Evolutionary conservation across 148 eudicot genomes (phyloP).

Genomic region (Nepenthes gracilis): DNA sequence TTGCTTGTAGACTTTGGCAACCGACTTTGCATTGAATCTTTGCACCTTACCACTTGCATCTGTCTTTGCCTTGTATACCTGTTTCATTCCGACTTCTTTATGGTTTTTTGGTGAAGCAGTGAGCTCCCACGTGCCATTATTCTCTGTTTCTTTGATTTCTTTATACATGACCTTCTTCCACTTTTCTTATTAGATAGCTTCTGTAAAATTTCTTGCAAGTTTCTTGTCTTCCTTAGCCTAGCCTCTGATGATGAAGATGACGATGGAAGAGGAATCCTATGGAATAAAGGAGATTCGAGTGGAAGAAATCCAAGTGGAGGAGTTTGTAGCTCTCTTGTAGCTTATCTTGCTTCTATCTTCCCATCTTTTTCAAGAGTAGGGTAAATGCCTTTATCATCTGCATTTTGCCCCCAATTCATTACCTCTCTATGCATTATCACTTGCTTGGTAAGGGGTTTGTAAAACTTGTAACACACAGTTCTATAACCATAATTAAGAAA

Average conservation of each 20-base stretch:
- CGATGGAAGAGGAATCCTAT: neutral
- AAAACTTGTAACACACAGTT: neutral
- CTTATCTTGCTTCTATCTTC: neutral
- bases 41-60: neutral
- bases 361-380: too few relatives aligned
- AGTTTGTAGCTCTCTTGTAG: too few relatives aligned
- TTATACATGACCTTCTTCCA: constrained; percentile 4
- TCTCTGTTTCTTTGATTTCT: constrained; percentile 3
- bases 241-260: neutral
- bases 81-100: neutral
- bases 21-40: neutral
- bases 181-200: neutral
- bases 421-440: constrained; percentile 1
- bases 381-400: neutral
- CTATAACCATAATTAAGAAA: neutral
- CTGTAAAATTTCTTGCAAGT: neutral
- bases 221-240: neutral
- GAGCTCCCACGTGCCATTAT: neutral
- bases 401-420: too few relatives aligned
- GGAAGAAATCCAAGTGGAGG: too few relatives aligned
- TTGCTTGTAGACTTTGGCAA: neutral
- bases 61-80: neutral
- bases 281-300: too few relatives aligned
- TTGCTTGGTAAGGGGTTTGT: neutral
- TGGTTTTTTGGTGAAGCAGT: neutral